A percentile compares a stretch with the other conserved stretches of the same genome.
phyloP scores from a whole-genome alignment of 441 rosid genomes.

The Jatropha podagrica region DNA sequence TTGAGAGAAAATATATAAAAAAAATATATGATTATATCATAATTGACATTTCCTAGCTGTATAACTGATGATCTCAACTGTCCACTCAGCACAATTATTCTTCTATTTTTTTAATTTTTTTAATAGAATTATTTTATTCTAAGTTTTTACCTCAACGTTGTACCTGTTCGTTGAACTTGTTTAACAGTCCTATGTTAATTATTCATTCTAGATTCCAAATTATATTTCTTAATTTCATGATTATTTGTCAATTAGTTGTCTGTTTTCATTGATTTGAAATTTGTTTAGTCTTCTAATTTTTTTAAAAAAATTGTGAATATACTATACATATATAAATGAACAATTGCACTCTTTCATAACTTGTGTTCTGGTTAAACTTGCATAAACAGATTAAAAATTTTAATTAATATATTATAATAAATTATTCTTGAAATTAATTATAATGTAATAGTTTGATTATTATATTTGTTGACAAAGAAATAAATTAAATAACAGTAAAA shows the following conservation, averaged over 20 bases:
- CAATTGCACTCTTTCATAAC: not conserved
- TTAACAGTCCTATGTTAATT: not conserved
- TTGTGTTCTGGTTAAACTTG: too few relatives aligned
- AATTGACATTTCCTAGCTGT: slow-evolving; percentile 23
- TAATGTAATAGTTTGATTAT: too few relatives aligned
- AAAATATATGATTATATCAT: slow-evolving; percentile 10
- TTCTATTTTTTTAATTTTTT: not conserved
- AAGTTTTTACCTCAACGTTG: not conserved
- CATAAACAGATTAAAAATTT: too few relatives aligned
- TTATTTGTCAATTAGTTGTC: too few relatives aligned
- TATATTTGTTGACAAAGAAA: too few relatives aligned
- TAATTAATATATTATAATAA: too few relatives aligned
- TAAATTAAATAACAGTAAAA: too few relatives aligned
- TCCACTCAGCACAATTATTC: slow-evolving; percentile 28
- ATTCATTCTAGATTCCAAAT: not conserved
- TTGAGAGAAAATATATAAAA: slow-evolving; percentile 10
- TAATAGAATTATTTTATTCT: not conserved
- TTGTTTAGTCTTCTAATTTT: not conserved
- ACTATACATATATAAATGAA: not conserved
- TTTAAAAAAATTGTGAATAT: not conserved
- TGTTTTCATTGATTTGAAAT: not conserved
- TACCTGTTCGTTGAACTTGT: not conserved
- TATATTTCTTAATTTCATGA: not conserved
- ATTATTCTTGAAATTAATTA: too few relatives aligned
- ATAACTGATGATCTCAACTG: slow-evolving; percentile 26